Conservation (phyloP, 2,329 filamentous ascomycete genomes). For the Colletotrichum cuscutae region DNA sequence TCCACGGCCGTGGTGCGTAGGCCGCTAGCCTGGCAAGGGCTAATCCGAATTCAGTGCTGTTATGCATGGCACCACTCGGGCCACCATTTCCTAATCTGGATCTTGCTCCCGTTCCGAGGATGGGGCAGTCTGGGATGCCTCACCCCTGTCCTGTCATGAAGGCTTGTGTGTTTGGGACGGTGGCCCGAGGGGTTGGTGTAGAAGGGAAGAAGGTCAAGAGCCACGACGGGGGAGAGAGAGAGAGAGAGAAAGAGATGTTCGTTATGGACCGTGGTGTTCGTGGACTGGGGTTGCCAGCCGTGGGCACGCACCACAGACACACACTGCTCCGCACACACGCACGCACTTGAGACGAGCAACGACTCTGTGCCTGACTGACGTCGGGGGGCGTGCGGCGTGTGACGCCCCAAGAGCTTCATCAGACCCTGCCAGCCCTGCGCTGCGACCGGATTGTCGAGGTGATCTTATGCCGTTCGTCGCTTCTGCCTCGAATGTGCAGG, state of each 20-base stretch:
- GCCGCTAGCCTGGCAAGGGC: conserved; percentile 15
- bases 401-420: conserved; percentile 44
- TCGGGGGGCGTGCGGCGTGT: conserved; percentile 38
- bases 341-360: conserved; percentile 56
- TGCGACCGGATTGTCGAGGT: conserved; percentile 58
- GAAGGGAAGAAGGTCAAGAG: neutral
- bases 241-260: neutral
- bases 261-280: conserved; percentile 45
- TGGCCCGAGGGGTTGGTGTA: conserved; percentile 30
- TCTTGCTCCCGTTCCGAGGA: conserved; percentile 40
- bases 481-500: conserved; percentile 27
- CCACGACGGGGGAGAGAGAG: neutral
- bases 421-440: conserved; percentile 42
- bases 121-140: conserved; percentile 38
- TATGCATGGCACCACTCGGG: conserved; percentile 36
- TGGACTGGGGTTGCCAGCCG: conserved; percentile 43
- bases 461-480: conserved; percentile 45
- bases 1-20: conserved; percentile 31
- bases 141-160: conserved; percentile 42
- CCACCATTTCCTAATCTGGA: conserved; percentile 42
- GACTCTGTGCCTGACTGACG: conserved; percentile 47
- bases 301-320: conserved; percentile 43
- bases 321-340: conserved; percentile 31
- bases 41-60: conserved; percentile 35
- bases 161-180: conserved; percentile 42